A percentile compares a stretch with the other conserved stretches of the same genome.
These are phyloP conservation scores for Talaromyces stipitatus DNA, from an alignment of 495 filamentous ascomycete genomes.

Conservation along the genomic window DNA sequence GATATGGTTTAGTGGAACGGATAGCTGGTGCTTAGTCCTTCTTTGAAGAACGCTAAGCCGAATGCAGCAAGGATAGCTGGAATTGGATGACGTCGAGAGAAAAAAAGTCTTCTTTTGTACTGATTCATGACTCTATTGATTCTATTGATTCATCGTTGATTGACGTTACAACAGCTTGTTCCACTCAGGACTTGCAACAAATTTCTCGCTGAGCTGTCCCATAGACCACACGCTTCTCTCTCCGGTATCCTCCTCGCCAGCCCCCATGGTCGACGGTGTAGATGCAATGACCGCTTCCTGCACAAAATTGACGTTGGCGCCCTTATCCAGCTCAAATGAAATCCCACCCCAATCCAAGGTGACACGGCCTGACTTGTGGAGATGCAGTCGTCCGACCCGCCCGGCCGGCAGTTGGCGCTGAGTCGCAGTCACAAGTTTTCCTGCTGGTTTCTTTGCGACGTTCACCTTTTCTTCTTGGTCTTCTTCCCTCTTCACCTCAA, in stretches of 20 bases:
- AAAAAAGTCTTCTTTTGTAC: no score
- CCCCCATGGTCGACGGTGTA: background rate
- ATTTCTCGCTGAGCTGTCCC: constrained; percentile 43
- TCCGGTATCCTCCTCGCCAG: constrained; percentile 11
- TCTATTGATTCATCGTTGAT: no score
- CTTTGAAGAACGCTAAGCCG: background rate
- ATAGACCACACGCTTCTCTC: constrained; percentile 39
- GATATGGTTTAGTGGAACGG: background rate
- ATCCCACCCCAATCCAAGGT: constrained; percentile 45
- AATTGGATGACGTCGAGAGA: constrained; percentile 3
- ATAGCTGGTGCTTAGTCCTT: background rate
- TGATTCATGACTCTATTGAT: no score
- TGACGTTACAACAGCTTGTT: constrained; percentile 33
- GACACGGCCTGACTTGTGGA: constrained; percentile 42
- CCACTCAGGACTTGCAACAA: constrained; percentile 44
- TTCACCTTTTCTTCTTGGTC: constrained; percentile 23
- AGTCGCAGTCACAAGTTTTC: constrained; percentile 29
- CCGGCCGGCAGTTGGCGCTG: constrained; percentile 44
- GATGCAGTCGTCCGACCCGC: constrained; percentile 47
- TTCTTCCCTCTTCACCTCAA: constrained; percentile 27
- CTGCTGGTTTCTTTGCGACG: constrained; percentile 8
- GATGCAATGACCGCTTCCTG: constrained; percentile 40
- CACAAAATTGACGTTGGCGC: constrained; percentile 33
- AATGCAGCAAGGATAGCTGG: background rate
- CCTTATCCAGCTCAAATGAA: constrained; percentile 37